Percentiles rank a stretch among this genome's conserved stretches.
Conservation (phyloP, 208 protist species). For the Leishmania martiniquensis region DNA sequence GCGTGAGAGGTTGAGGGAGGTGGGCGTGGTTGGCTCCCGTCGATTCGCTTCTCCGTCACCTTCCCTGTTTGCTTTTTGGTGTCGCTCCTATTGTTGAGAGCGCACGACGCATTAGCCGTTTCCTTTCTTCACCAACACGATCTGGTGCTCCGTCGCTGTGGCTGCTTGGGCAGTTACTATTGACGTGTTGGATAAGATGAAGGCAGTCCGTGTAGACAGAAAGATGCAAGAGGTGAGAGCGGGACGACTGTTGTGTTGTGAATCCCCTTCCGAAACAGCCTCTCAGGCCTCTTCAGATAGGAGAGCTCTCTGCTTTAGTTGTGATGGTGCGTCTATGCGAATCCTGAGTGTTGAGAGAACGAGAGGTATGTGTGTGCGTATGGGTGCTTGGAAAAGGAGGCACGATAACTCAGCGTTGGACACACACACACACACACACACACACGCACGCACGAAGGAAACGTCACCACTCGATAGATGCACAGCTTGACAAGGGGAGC, state of each 20-base stretch:
- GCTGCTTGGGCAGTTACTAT: background rate
- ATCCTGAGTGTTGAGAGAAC: background rate
- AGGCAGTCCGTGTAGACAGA: background rate
- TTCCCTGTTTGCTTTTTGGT: background rate
- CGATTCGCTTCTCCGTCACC: background rate
- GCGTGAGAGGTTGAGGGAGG: background rate
- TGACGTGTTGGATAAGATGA: background rate
- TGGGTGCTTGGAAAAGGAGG: too few species aligned
- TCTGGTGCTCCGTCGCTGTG: background rate
- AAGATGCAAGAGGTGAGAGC: background rate
- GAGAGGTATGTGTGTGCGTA: background rate
- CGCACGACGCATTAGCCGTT: background rate
- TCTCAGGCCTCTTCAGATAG: background rate
- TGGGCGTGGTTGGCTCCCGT: background rate
- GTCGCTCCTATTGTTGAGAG: background rate
- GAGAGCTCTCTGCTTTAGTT: background rate
- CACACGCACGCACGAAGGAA: background rate
- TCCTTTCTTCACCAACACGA: background rate
- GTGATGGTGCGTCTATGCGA: background rate
- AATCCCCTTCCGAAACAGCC: background rate
- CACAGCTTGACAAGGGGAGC: background rate
- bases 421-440: too few species aligned
- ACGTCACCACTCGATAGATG: background rate
- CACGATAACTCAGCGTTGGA: background rate
- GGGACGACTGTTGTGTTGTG: background rate